Conservation (phyloP, 1,284 basidiomycete genomes). For the Trichosporon sp. region DNA sequence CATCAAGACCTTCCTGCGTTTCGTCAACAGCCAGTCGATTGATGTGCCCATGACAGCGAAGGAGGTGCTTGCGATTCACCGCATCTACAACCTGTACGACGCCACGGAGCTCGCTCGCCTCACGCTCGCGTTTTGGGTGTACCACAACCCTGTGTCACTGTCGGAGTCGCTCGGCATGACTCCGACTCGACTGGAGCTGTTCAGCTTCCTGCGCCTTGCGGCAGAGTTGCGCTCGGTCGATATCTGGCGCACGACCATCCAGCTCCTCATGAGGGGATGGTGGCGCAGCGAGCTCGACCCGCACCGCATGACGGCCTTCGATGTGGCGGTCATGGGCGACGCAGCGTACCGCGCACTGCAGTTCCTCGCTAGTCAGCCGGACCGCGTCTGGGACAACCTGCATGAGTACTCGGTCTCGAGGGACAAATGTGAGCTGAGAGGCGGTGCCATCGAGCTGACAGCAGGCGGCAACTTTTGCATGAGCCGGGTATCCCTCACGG, state of each 20-base stretch:
- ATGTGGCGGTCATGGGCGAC: not conserved
- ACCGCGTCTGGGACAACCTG: not conserved
- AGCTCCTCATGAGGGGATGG: not conserved
- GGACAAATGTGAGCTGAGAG: not conserved
- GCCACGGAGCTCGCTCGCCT: not conserved
- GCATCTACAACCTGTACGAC: not conserved
- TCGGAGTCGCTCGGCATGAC: not conserved
- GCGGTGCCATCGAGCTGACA: not conserved
- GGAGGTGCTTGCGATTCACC: not conserved
- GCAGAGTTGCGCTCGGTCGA: not conserved
- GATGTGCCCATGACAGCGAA: not conserved
- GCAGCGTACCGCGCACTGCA: not conserved
- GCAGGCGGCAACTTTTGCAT: not conserved
- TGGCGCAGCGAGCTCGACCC: not conserved
- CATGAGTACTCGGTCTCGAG: not conserved
- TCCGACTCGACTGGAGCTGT: not conserved
- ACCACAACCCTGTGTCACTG: not conserved
- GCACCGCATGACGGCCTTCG: not conserved
- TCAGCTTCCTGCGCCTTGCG: not conserved
- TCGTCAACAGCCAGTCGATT: not conserved
- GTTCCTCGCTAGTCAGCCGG: not conserved
- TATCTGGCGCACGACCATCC: not conserved
- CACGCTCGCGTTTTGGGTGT: not conserved
- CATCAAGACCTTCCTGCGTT: not conserved
- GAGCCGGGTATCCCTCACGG: not conserved